Conservation (phyloP, 805 yeast species). For the Candida broadrunensis region DNA sequence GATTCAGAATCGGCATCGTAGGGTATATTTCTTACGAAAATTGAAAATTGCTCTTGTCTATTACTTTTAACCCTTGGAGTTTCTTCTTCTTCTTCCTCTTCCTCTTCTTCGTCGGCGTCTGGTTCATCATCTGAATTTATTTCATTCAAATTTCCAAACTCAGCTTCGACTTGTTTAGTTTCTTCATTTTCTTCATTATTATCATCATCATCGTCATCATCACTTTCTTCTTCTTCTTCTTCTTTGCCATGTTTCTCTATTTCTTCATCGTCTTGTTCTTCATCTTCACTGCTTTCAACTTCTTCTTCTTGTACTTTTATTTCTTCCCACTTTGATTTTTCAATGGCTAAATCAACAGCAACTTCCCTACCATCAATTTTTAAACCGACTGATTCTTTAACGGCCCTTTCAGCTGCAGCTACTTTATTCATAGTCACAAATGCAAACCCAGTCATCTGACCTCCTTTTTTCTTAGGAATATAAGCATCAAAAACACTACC, state of each 20-base stretch:
- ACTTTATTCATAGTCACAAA: slow-evolving; percentile 86
- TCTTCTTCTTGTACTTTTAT: slow-evolving; percentile 36
- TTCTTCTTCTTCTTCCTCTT: slow-evolving; percentile 19
- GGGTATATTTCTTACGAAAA: slow-evolving; percentile 91
- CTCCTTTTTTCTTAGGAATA: slow-evolving; percentile 85
- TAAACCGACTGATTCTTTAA: slow-evolving; percentile 69
- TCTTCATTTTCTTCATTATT: slow-evolving; percentile 29
- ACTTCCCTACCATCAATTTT: slow-evolving; percentile 88
- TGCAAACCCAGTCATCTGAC: slow-evolving; percentile 91
- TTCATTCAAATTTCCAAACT: slow-evolving; percentile 25
- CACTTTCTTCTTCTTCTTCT: slow-evolving; percentile 30
- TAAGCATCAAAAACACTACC: slow-evolving; percentile 88
- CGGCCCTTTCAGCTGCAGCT: slow-evolving; percentile 74
- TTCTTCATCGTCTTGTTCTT: slow-evolving; percentile 33
- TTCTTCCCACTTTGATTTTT: slow-evolving; percentile 79
- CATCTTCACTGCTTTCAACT: slow-evolving; percentile 39
- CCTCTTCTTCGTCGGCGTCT: slow-evolving; percentile 21
- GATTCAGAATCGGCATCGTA: slow-evolving; percentile 87
- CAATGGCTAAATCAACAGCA: slow-evolving; percentile 91
- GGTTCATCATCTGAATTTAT: slow-evolving; percentile 31
- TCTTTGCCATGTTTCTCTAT: slow-evolving; percentile 40
- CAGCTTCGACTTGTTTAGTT: slow-evolving; percentile 24
- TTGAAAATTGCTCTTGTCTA: slow-evolving; percentile 65
- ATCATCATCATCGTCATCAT: slow-evolving; percentile 29
- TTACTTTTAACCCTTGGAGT: slow-evolving; percentile 42